Evolutionary conservation across 2,329 filamentous ascomycete species (phyloP).

Genomic region (Berkeleyomyces rouxiae): DNA sequence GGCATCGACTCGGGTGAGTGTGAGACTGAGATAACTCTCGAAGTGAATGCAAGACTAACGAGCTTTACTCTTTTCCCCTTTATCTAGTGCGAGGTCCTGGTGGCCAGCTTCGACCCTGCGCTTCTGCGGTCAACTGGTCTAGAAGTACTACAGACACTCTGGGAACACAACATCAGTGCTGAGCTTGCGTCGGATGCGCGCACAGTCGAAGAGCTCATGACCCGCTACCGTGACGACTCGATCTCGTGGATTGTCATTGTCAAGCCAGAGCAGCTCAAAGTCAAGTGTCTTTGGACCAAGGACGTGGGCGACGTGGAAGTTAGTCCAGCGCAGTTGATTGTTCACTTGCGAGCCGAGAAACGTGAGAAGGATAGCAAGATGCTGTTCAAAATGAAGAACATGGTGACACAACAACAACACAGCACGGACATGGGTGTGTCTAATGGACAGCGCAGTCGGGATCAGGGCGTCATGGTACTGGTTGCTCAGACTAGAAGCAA

Average conservation of each 20-base stretch:
- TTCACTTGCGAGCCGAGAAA: conserved; percentile 66
- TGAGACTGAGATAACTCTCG: neutral
- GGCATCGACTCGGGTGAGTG: conserved; percentile 37
- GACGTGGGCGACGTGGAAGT: conserved; percentile 64
- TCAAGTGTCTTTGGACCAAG: conserved; percentile 61
- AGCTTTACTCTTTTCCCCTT: neutral
- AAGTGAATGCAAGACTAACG: conserved; percentile 11
- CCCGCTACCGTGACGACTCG: conserved; percentile 57
- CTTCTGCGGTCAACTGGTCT: conserved; percentile 62
- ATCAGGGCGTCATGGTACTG: conserved; percentile 71
- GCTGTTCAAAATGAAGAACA: conserved; percentile 25
- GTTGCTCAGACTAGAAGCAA: conserved; percentile 70
- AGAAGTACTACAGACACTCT: conserved; percentile 61
- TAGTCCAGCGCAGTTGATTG: conserved; percentile 38
- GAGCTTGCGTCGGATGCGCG: conserved; percentile 70
- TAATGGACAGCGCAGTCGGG: conserved; percentile 22
- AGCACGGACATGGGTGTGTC: conserved; percentile 11
- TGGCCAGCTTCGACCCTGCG: conserved; percentile 70
- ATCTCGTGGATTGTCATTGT: conserved; percentile 83
- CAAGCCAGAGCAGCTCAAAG: conserved; percentile 65
- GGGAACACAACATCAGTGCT: conserved; percentile 69
- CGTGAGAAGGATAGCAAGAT: conserved; percentile 58
- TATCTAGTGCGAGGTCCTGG: conserved; percentile 63
- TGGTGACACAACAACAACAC: conserved; percentile 17
- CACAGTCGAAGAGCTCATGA: conserved; percentile 62